These are phyloP conservation scores for Cronartium ribicola DNA, from an alignment of 1,284 basidiomycete species.

Conservation along the genomic window DNA sequence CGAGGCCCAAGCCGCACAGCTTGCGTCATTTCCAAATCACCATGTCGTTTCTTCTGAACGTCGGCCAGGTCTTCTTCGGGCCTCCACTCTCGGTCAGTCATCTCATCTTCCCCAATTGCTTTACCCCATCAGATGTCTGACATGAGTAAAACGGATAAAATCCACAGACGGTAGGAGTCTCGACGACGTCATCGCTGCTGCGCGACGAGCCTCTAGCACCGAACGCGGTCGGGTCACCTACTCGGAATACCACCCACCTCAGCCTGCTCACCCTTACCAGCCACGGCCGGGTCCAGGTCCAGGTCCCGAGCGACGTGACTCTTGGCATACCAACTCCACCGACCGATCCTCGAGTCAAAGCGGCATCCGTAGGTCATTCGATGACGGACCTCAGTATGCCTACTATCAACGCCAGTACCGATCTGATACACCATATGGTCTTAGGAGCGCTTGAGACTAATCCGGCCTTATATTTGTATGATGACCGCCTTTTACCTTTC, in stretches of 20 bases:
- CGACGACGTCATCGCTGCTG: background rate
- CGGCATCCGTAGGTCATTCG: background rate
- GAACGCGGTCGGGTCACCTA: background rate
- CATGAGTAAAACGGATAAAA: background rate
- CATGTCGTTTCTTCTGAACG: background rate
- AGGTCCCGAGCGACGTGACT: background rate
- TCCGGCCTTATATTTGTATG: too few relatives aligned
- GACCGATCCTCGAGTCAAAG: background rate
- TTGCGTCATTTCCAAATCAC: background rate
- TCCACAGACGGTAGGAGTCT: conserved; percentile 2
- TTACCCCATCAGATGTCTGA: background rate
- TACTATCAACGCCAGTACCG: too few relatives aligned
- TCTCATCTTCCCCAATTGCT: background rate
- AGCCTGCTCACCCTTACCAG: background rate
- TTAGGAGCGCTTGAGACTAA: too few relatives aligned
- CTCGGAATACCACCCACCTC: background rate
- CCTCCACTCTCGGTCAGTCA: background rate
- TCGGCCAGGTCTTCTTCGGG: background rate
- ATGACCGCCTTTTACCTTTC: too few relatives aligned
- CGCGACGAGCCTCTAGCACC: background rate
- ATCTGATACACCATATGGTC: too few relatives aligned
- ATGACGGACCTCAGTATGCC: background rate
- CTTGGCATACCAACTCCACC: background rate
- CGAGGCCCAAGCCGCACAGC: conserved; percentile 1
- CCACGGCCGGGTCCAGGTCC: background rate